Conservation (phyloP, 768 basidiomycete species). For the Psilocybe subaeruginosa region DNA sequence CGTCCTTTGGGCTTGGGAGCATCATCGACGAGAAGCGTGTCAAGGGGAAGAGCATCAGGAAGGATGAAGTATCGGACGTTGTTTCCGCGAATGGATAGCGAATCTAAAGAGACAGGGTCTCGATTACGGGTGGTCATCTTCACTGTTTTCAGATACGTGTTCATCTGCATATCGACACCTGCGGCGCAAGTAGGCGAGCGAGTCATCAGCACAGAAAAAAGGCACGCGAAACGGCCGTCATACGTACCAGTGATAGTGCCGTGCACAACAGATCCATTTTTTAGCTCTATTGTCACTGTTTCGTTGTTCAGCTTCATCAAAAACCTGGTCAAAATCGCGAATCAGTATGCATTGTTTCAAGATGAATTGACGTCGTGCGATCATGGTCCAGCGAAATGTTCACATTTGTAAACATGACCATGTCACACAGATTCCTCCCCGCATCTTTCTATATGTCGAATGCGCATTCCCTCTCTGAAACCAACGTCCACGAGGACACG, state of each 20-base stretch:
- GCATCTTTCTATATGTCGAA: background rate
- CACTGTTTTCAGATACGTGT: slow-evolving; percentile 96
- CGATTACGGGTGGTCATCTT: slow-evolving; percentile 95
- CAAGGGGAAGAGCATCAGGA: slow-evolving; percentile 95
- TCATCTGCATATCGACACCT: slow-evolving; percentile 99
- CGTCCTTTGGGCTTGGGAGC: slow-evolving; percentile 93
- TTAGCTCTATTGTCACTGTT: slow-evolving; percentile 97
- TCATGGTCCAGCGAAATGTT: background rate
- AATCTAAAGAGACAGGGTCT: slow-evolving; percentile 84
- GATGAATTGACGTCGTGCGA: background rate
- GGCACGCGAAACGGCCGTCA: background rate
- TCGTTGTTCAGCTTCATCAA: slow-evolving; percentile 99
- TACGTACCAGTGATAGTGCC: slow-evolving; percentile 93
- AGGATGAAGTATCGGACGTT: slow-evolving; percentile 96
- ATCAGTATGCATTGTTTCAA: background rate
- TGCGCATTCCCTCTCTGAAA: background rate
- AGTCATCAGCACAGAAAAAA: background rate
- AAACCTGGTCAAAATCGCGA: slow-evolving; percentile 58
- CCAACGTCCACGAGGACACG: background rate
- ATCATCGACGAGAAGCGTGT: slow-evolving; percentile 96
- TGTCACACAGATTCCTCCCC: background rate
- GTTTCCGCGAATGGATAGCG: slow-evolving; percentile 94
- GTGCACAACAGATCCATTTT: slow-evolving; percentile 94
- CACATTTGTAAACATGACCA: background rate
- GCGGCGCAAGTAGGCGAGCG: slow-evolving; percentile 9